Evolutionary conservation across 1,139 yeast genomes (phyloP), one percentile per base, ranked within the genome.

Genomic region (Arxiozyma heterogenica): DNA sequence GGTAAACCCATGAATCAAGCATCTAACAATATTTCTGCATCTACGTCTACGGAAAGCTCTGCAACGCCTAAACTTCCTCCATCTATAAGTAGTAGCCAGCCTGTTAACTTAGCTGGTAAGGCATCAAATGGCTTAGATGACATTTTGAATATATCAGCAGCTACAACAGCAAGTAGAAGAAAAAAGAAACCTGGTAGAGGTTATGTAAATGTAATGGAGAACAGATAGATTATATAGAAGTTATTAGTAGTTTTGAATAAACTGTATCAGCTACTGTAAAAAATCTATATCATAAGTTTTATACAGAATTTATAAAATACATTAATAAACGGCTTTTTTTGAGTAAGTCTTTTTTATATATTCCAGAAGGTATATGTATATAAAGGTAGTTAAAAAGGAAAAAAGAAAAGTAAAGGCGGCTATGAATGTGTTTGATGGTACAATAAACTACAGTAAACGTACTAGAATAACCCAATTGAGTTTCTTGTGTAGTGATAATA

Each of bases 201-300:
- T n/a, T 88, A 88, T 67, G 91, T 87, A 46, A 90, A 86, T 66
- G 89, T 88, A 9, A 78, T 87, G 82, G 82, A 77, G 57, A 73
- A 71, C 58, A 41, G 45, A 43, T 43, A 21, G 20, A 21, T 44
- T 44, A 17, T 22, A n/a, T 4, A 12, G n/a, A 12, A 34, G 39
- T 12, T 15, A 4, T 34, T 12, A 6, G 39, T 6, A 34, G 17
- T 2, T 34, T 34, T 12, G 8, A 34, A 34, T 34, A 2, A 15
- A 15, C 15, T 15, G 15, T 34, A n/a, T 12, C 39, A 34, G 39
- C 4, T 12, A 15, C 4, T 3, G n/a, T 6, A 34, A 12, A 15
- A 15, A 34, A 4, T n/a, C 3, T 34, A n/a, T 34, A 34, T 2
- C n/a, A 15, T 34, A 34, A 4, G 3, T 34, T 34, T 27, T 27